A percentile compares a stretch with the other conserved stretches of the same genome.
phyloP scores from a whole-genome alignment of 768 basidiomycete species.

The Vararia minispora region DNA sequence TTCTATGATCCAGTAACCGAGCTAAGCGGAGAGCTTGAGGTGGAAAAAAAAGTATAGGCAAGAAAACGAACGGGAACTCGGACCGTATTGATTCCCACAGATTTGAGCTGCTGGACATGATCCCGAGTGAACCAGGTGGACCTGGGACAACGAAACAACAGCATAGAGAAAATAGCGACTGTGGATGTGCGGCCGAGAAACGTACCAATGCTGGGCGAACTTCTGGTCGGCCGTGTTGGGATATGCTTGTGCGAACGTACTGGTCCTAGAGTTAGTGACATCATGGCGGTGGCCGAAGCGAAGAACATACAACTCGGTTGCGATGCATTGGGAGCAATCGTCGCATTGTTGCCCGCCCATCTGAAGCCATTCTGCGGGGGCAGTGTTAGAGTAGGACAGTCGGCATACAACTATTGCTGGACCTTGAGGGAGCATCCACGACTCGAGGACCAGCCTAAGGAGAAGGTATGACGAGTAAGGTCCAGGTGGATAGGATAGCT shows the following conservation, averaged over 20 bases:
- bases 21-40: constrained; percentile 28
- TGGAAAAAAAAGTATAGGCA: neutral
- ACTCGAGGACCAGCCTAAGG: constrained; percentile 60
- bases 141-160: constrained; percentile 23
- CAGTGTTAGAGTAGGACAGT: neutral
- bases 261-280: constrained; percentile 16
- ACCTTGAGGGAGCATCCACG: constrained; percentile 80
- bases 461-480: constrained; percentile 1
- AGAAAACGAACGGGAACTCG: constrained; percentile 47
- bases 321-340: constrained; percentile 54
- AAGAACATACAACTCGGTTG: constrained; percentile 55
- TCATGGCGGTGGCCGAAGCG: too few relatives aligned
- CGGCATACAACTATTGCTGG: neutral
- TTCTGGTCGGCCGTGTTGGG: constrained; percentile 44
- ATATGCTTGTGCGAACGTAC: constrained; percentile 48
- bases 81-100: constrained; percentile 60
- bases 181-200: neutral
- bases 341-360: constrained; percentile 63
- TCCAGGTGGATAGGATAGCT: neutral
- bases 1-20: constrained; percentile 80
- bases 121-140: constrained; percentile 59
- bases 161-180: neutral
- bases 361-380: constrained; percentile 43
- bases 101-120: constrained; percentile 44
- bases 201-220: constrained; percentile 52